A percentile compares a stretch with the other conserved stretches of the same genome.
These are phyloP conservation scores for Malassezia sympodialis DNA, from an alignment of 1,284 basidiomycete species.

Conservation along the genomic window DNA sequence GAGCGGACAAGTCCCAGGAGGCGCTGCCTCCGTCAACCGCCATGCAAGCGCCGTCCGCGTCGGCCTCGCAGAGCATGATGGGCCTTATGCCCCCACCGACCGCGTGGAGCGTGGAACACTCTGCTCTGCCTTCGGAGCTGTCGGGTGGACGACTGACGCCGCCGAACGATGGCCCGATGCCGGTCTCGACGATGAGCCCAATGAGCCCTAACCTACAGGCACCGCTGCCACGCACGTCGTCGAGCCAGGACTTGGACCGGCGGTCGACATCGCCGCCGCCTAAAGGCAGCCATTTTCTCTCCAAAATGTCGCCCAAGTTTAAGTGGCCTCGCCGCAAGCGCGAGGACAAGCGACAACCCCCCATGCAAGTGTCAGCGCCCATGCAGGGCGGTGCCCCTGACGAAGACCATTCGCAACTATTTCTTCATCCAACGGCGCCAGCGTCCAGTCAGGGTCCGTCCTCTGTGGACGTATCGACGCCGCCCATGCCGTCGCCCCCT, in stretches of 20 bases:
- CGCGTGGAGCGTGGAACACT: not conserved
- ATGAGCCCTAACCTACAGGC: slow-evolving; percentile 7
- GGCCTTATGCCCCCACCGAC: not conserved
- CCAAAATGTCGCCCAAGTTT: slow-evolving; percentile 18
- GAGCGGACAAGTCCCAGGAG: not conserved
- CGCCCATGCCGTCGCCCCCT: not conserved
- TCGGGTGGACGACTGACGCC: slow-evolving; percentile 7
- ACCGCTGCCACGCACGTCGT: not conserved
- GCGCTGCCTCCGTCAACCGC: not conserved
- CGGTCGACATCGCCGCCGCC: not conserved
- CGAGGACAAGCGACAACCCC: slow-evolving; percentile 1
- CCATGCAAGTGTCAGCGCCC: slow-evolving; percentile 3
- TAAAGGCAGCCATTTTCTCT: slow-evolving; percentile 1
- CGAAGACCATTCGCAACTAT: not conserved
- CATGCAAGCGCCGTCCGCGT: not conserved
- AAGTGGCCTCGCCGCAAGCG: slow-evolving; percentile 16
- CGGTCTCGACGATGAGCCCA: slow-evolving; percentile 13
- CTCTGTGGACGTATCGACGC: not conserved
- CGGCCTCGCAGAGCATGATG: not conserved
- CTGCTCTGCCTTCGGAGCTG: not conserved
- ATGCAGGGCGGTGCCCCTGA: not conserved
- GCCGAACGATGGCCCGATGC: slow-evolving; percentile 1
- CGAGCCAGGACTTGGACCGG: not conserved
- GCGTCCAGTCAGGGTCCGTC: not conserved
- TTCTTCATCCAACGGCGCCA: not conserved